Evolutionary conservation across 257 asterid genomes (phyloP).

Genomic region (Forsythia viridissima): DNA sequence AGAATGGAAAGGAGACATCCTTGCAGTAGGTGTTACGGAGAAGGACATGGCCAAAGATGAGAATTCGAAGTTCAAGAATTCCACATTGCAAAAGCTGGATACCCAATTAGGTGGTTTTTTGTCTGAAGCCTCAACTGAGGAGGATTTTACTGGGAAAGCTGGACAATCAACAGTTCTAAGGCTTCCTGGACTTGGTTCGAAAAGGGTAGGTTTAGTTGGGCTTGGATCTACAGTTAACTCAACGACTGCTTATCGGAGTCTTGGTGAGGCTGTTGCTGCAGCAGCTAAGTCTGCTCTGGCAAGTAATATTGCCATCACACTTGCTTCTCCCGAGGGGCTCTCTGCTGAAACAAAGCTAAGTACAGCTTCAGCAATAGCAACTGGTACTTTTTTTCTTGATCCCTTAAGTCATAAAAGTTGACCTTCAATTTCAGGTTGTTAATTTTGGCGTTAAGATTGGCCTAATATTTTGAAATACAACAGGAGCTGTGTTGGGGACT

Average conservation of each 20-base stretch:
- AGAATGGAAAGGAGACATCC: conserved; percentile 97
- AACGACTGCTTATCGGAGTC: conserved; percentile 61
- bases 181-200: conserved; percentile 78
- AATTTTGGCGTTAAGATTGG: neutral
- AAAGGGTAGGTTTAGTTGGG: conserved; percentile 82
- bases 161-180: conserved; percentile 89
- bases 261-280: conserved; percentile 91
- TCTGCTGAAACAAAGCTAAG: conserved; percentile 60
- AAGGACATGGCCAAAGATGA: conserved; percentile 85
- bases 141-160: conserved; percentile 83
- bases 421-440: neutral
- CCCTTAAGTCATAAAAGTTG: neutral
- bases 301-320: conserved; percentile 70
- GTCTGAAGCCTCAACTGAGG: conserved; percentile 83
- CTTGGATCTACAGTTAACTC: conserved; percentile 66
- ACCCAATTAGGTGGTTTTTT: conserved; percentile 68
- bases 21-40: conserved; percentile 90
- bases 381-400: conserved; percentile 45
- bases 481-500: conserved; percentile 81
- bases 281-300: conserved; percentile 90
- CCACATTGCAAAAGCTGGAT: conserved; percentile 69
- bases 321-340: conserved; percentile 72
- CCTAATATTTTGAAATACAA: conserved; percentile 12
- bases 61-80: conserved; percentile 69
- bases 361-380: conserved; percentile 80